These are phyloP conservation scores for Cicer cuneatum DNA, from an alignment of 306 rosid species.

Conservation along the genomic window DNA sequence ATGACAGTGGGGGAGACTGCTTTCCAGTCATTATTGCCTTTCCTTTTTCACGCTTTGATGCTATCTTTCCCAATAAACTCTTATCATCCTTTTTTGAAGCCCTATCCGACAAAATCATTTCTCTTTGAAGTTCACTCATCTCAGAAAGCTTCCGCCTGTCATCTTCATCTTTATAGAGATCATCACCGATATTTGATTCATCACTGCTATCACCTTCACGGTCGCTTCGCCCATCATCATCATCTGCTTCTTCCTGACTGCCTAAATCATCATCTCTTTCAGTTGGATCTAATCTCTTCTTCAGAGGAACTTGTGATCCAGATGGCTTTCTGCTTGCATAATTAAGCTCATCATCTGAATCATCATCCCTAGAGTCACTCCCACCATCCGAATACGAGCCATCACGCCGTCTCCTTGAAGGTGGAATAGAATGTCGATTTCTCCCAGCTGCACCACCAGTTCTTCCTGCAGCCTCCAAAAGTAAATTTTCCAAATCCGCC, in stretches of 20 bases:
- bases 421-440: slow-evolving; percentile 63
- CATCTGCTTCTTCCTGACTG: slow-evolving; percentile 76
- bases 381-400: slow-evolving; percentile 78
- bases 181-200: slow-evolving; percentile 82
- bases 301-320: slow-evolving; percentile 77
- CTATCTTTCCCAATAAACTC: slow-evolving; percentile 73
- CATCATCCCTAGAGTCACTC: slow-evolving; percentile 80
- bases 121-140: slow-evolving; percentile 97
- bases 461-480: slow-evolving; percentile 96
- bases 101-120: slow-evolving; percentile 90
- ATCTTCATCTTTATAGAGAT: slow-evolving; percentile 88
- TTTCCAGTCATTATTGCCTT: slow-evolving; percentile 61
- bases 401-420: slow-evolving; percentile 66
- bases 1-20: slow-evolving; percentile 68
- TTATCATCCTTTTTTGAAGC: slow-evolving; percentile 85
- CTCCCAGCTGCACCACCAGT: slow-evolving; percentile 75
- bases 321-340: slow-evolving; percentile 66
- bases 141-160: slow-evolving; percentile 81
- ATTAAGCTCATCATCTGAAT: slow-evolving; percentile 62
- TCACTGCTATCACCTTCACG: slow-evolving; percentile 70
- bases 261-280: slow-evolving; percentile 77
- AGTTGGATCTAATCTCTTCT: slow-evolving; percentile 79
- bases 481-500: slow-evolving; percentile 89
- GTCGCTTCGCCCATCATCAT: slow-evolving; percentile 58
- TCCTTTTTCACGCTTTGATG: slow-evolving; percentile 80